A percentile compares a stretch with the other conserved stretches of the same genome.
phyloP scores from a whole-genome alignment of 179 eudicot genomes.

The Sideroxylon spinosum region DNA sequence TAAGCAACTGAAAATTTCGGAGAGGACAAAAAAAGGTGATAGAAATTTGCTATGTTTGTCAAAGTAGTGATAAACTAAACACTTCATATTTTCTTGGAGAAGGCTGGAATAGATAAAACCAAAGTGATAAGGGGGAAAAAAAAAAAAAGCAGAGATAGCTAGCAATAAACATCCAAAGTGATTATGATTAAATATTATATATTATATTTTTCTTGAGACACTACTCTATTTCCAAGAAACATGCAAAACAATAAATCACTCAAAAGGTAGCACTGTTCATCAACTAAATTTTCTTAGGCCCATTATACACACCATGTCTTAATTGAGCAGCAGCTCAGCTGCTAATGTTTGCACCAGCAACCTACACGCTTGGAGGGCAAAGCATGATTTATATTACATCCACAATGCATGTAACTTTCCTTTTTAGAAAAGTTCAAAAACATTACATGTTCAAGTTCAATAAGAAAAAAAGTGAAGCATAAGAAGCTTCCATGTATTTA shows the following conservation, averaged over 20 bases:
- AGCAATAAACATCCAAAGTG: background rate
- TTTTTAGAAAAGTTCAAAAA: too few species aligned
- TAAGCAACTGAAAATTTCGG: background rate
- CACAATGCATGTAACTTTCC: too few species aligned
- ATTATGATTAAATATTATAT: background rate
- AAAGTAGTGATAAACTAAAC: background rate
- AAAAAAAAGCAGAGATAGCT: background rate
- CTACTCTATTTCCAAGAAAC: background rate
- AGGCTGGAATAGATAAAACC: slow-evolving; percentile 2
- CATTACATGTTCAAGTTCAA: too few species aligned
- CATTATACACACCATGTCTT: too few species aligned
- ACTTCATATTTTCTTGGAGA: background rate
- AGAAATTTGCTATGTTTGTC: background rate
- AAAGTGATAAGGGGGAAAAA: too few species aligned
- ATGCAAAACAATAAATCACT: background rate
- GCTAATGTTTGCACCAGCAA: too few species aligned
- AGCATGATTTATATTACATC: too few species aligned
- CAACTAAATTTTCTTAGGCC: too few species aligned
- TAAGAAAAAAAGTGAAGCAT: too few species aligned
- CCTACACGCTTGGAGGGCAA: too few species aligned
- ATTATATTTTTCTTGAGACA: background rate
- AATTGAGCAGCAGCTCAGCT: too few species aligned
- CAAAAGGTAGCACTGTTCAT: background rate
- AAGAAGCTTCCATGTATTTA: too few species aligned
- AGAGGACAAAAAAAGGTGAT: background rate